These are phyloP conservation scores for Pyrenophora seminiperda DNA, from an alignment of 2,329 filamentous ascomycete species.

Conservation along the genomic window DNA sequence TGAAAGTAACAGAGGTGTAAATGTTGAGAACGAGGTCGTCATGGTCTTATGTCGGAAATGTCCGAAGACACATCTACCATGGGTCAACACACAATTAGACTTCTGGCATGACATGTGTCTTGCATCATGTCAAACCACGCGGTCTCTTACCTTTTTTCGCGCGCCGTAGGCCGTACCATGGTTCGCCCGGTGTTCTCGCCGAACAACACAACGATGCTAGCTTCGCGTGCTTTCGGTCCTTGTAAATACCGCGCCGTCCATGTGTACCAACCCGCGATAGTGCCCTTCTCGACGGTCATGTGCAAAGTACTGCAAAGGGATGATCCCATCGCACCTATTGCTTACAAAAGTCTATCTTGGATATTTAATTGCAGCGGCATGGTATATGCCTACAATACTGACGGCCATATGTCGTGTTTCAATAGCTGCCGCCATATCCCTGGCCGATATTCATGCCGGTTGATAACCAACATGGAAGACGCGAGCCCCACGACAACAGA, in stretches of 20 bases:
- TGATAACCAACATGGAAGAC: too few species aligned
- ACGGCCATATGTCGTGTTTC: too few species aligned
- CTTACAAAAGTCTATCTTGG: too few species aligned
- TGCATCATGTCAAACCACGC: slow-evolving; percentile 16
- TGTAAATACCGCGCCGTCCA: background rate
- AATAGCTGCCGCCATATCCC: too few species aligned
- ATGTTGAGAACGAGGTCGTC: too few species aligned
- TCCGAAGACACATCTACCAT: slow-evolving; percentile 5
- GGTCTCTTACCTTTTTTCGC: background rate
- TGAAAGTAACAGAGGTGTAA: background rate
- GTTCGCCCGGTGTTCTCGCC: slow-evolving; percentile 9
- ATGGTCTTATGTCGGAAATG: background rate
- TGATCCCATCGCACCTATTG: background rate
- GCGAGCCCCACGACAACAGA: too few species aligned
- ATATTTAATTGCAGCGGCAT: too few species aligned
- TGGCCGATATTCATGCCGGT: too few species aligned
- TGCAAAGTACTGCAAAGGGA: background rate
- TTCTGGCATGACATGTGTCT: slow-evolving; percentile 9
- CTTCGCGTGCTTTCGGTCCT: too few species aligned
- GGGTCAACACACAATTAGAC: background rate
- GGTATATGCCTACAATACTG: too few species aligned
- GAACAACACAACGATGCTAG: background rate
- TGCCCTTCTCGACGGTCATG: background rate
- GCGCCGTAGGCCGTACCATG: slow-evolving; percentile 15
- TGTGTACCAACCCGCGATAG: too few species aligned